Evolutionary conservation across 768 basidiomycete species (phyloP).

Genomic region (Lactarius psammicola): DNA sequence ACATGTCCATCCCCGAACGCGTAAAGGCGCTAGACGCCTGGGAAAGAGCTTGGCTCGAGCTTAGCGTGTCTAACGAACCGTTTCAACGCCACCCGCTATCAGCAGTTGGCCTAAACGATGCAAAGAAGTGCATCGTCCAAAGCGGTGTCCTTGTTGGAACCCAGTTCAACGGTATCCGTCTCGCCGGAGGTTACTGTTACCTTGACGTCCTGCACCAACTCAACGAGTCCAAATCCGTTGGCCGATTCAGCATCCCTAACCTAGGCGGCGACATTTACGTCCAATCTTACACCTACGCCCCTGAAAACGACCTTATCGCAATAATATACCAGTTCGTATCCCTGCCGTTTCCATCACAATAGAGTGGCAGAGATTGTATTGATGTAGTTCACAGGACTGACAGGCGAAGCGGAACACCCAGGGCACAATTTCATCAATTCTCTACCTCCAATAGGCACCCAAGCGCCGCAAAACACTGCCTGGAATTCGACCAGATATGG

Average conservation of each 20-base stretch:
- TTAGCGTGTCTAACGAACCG: conserved; percentile 1
- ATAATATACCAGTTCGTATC: conserved; percentile 14
- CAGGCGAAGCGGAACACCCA: not conserved
- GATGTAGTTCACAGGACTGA: not conserved
- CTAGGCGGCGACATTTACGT: conserved; percentile 5
- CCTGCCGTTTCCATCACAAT: not conserved
- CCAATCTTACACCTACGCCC: conserved; percentile 14
- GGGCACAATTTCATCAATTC: conserved; percentile 16
- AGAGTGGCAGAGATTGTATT: not conserved
- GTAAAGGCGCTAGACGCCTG: conserved; percentile 9
- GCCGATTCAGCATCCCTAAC: conserved; percentile 9
- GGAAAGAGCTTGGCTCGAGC: conserved; percentile 18
- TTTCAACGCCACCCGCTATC: conserved; percentile 3
- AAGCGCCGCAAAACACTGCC: not conserved
- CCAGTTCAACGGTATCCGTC: not conserved
- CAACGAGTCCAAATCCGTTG: not conserved
- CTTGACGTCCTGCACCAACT: conserved; percentile 7
- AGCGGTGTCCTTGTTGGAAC: conserved; percentile 11
- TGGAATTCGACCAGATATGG: conserved; percentile 8
- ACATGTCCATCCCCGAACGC: conserved; percentile 15
- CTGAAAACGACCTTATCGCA: conserved; percentile 19
- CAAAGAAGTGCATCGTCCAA: conserved; percentile 8
- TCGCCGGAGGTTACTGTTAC: conserved; percentile 12
- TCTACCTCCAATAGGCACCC: conserved; percentile 14
- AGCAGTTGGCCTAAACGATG: conserved; percentile 1